Base-by-base conservation (phyloP, 352 stramenopile genomes). In the Pythium graminicola region DNA sequence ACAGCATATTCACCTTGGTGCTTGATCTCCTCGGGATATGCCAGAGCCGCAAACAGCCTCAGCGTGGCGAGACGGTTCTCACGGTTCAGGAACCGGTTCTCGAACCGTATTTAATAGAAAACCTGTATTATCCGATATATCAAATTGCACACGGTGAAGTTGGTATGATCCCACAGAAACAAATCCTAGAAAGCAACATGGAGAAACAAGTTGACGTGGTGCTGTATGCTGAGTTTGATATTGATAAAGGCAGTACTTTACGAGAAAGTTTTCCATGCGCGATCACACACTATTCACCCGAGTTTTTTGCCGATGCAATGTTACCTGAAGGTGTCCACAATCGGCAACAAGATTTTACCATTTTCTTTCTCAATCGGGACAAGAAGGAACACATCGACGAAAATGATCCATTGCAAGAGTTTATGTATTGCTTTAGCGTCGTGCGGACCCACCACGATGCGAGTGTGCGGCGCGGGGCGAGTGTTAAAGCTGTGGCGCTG, bases 221-320 rank as follows among this genome's bases (percentile, higher is more conserved):
- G 60, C 73, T 93, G 27, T 90, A 86, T 54, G 79, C 78, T 16
- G 80, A 91, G 67, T 90, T 95, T 48, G 84, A 95, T 61, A 78
- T 95, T 26, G 85, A 85, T 57, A 94, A 94, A 45, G 84, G 84
- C 40, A 93, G 81, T 61, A 95, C 82, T 26, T 57, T 95, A 51
- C 77, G 84, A 32, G 66, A 72, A 47, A 90, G 75, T 55, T 92
- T 74, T 41, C 84, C 84, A 6, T 32, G 22, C 1, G 59, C 67
- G 11, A 75, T 89, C 32, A 47, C 72, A 27, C 73, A 90, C 65
- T 92, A 92, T 65, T 87, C 81, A 49, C 70, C 81, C 62, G 84
- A 95, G 69, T 95, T 93, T 60, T 95, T 95, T 52, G 84, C 84
- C 22, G 84, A 95, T 52, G 80, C 86, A 27, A 95, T 95, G 84